Base-by-base conservation (phyloP, 495 filamentous ascomycete species). In the Neurospora discreta region DNA sequence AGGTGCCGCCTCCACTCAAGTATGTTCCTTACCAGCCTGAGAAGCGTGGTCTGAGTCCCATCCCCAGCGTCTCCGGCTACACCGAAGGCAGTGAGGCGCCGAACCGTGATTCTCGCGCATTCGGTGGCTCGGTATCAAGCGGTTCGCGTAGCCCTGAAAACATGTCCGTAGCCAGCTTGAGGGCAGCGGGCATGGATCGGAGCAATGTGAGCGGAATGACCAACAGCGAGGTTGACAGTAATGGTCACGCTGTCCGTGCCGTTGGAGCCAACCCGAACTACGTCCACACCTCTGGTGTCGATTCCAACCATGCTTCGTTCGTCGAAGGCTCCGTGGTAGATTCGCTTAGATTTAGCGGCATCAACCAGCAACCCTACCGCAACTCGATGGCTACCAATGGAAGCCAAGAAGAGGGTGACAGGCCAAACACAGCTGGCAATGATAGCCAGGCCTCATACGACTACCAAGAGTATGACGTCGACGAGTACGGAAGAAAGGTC, bases 301-400 rank as follows among this genome's bases (percentile, higher is more conserved):
- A 97, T 79, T 97, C 94, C 40, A 90, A 90, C 30, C 94, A 97
- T 41, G 94, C 94, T 13, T 96, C 93, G 9, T 84, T 98, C 10
- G 87, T 93, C 67, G 92, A 96, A 39, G 93, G 92, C 2, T 95
- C 93, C 4, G 86, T 97, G 72, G 86, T 92, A 41, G 92, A 96
- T 41, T 91, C 87, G 3, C 78, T 80, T 3, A 82, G 82, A 11
- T 90, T 82, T 26, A 80, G 81, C 33, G 78, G 77, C 30, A 71
- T 73, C 16, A 77, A 78, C 3, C 74, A 78, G 39, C 73, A 79
- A 33, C 44, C n/a, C 3, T 77, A 85, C 3, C 77, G 79, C 15
- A 75, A 78, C 65, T 80, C 77, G 46, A 80, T 74, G 85, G 84
- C 75, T 60, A 84, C 76, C 5, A 69, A 78, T 44, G 78, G 69